These are phyloP conservation scores for Theileria equi DNA, from an alignment of 169 alveolate genomes.

Conservation along the genomic window DNA sequence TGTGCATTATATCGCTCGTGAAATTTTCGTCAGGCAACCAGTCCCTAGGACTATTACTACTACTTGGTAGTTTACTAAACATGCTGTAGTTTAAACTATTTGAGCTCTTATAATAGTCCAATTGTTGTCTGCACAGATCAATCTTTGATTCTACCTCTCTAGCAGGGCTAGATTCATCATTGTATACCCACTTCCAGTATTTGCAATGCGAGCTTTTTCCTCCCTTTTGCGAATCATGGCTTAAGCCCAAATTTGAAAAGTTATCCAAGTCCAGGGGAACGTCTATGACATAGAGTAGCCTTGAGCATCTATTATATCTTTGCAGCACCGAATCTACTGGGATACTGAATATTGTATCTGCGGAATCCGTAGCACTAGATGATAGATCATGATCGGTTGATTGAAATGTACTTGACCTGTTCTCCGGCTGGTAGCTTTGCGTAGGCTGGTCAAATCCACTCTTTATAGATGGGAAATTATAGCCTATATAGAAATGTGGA, in stretches of 20 bases:
- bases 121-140: conserved; percentile 26
- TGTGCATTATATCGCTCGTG: conserved; percentile 11
- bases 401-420: too few species aligned
- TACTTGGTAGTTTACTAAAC: not conserved
- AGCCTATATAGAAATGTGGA: too few species aligned
- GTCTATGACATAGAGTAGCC: too few species aligned
- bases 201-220: too few species aligned
- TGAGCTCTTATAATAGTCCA: conserved; percentile 13
- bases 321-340: not conserved
- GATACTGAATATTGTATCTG: not conserved
- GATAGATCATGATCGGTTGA: too few species aligned
- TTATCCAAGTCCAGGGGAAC: too few species aligned
- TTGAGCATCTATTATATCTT: not conserved
- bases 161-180: not conserved
- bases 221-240: too few species aligned
- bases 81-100: conserved; percentile 9
- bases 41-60: conserved; percentile 9
- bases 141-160: not conserved
- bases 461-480: too few species aligned
- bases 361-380: too few species aligned
- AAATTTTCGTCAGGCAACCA: not conserved
- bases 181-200: not conserved
- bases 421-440: too few species aligned
- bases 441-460: too few species aligned
- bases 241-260: too few species aligned